A percentile compares a stretch with the other conserved stretches of the same genome.
Conservation (phyloP, 169 alveolate genomes). For the Babesia ovis region DNA sequence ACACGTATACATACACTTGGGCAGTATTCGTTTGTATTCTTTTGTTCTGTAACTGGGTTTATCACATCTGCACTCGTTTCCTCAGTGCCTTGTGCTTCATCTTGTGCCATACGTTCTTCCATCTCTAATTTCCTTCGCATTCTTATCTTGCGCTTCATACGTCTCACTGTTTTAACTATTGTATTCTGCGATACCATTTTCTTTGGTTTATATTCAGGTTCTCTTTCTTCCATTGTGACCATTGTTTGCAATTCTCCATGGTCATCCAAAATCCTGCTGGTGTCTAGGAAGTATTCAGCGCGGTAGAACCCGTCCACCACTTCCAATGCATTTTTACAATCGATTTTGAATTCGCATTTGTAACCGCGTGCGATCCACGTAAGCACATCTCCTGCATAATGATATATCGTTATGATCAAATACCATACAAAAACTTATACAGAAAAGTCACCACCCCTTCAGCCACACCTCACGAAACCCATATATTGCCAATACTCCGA, state of each 20-base stretch:
- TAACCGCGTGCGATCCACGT: conserved; percentile 62
- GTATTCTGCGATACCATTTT: conserved; percentile 19
- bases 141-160: background rate
- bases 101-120: background rate
- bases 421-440: background rate
- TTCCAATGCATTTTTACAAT: conserved; percentile 52
- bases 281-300: conserved; percentile 63
- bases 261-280: conserved; percentile 31
- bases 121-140: background rate
- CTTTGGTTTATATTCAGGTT: conserved; percentile 9
- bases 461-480: background rate
- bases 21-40: too few relatives aligned
- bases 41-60: too few relatives aligned
- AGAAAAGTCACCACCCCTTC: background rate
- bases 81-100: background rate
- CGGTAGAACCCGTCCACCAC: conserved; percentile 64
- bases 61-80: too few relatives aligned
- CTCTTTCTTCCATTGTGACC: background rate
- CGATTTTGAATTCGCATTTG: conserved; percentile 28
- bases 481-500: too few relatives aligned
- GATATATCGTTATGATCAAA: background rate
- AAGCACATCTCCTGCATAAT: conserved; percentile 33
- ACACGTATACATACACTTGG: conserved; percentile 7
- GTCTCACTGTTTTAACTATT: conserved; percentile 16
- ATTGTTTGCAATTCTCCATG: conserved; percentile 19